A percentile compares a stretch with the other conserved stretches of the same genome.
Conservation (phyloP, 2,329 filamentous ascomycete species). For the Fusarium papillatum region DNA sequence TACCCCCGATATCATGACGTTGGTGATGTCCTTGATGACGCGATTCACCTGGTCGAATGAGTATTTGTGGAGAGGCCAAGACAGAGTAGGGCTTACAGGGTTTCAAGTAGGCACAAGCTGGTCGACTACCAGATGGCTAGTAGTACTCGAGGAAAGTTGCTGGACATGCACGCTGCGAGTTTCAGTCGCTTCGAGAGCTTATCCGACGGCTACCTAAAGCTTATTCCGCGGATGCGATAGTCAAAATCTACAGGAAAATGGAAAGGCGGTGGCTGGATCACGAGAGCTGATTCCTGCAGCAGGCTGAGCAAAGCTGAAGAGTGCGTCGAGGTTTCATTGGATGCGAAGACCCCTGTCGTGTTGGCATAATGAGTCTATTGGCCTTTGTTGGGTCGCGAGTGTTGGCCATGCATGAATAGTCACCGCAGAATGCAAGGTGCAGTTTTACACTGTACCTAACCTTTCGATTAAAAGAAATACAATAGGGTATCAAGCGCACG, state of each 20-base stretch:
- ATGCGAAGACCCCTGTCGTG: background rate
- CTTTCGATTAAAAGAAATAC: background rate
- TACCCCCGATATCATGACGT: background rate
- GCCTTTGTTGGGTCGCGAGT: background rate
- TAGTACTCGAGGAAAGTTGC: background rate
- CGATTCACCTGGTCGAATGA: background rate
- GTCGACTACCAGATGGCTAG: background rate
- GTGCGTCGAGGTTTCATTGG: background rate
- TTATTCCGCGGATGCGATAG: background rate
- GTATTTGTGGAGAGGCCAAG: background rate
- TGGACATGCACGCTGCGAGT: background rate
- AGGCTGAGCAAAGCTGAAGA: background rate
- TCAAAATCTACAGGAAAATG: background rate
- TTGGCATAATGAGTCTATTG: background rate
- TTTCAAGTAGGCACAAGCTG: background rate
- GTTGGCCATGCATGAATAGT: background rate
- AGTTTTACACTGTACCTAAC: background rate
- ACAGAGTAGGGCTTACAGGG: background rate
- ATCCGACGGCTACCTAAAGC: fast-evolving
- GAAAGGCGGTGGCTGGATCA: background rate
- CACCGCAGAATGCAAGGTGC: background rate
- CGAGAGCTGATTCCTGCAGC: background rate
- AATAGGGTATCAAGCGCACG: background rate
- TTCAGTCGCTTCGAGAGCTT: background rate
- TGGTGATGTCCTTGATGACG: background rate